phyloP scores from a whole-genome alignment of 1,284 basidiomycete genomes.

The Leccinum cinnamomeum region DNA sequence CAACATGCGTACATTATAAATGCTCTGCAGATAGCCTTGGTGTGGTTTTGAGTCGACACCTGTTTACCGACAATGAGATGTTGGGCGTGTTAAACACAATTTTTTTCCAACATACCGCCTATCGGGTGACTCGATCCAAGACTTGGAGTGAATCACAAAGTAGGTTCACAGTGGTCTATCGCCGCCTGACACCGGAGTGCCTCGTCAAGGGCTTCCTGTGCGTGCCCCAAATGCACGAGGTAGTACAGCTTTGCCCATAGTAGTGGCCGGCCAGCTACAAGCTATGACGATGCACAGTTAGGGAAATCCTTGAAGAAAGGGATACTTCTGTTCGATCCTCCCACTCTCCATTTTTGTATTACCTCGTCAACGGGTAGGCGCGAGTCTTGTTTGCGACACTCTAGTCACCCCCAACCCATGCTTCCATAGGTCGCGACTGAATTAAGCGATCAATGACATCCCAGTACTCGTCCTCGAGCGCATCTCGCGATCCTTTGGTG shows the following conservation, averaged over 20 bases:
- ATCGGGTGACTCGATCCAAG: constrained; percentile 70
- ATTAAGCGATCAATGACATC: no score
- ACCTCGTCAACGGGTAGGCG: constrained; percentile 80
- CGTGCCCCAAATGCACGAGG: constrained; percentile 40
- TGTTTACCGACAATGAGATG: no score
- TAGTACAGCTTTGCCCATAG: constrained; percentile 83
- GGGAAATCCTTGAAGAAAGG: not conserved
- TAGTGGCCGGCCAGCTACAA: constrained; percentile 75
- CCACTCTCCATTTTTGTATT: constrained; percentile 79
- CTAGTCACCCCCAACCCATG: no score
- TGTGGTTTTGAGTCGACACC: no score
- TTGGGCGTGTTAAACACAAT: no score
- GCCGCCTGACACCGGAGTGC: constrained; percentile 71
- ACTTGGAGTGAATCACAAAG: constrained; percentile 64
- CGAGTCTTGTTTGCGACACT: constrained; percentile 44
- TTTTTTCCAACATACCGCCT: no score
- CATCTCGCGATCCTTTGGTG: no score
- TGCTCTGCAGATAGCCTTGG: no score
- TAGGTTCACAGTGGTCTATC: constrained; percentile 80
- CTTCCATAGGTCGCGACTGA: no score
- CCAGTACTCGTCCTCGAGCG: no score
- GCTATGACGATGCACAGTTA: constrained; percentile 39
- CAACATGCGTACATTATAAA: no score
- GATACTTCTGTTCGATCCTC: constrained; percentile 79
- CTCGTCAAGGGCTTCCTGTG: constrained; percentile 68